Base-by-base conservation (phyloP, 2,329 filamentous ascomycete species). In the Lachnellula occidentalis region DNA sequence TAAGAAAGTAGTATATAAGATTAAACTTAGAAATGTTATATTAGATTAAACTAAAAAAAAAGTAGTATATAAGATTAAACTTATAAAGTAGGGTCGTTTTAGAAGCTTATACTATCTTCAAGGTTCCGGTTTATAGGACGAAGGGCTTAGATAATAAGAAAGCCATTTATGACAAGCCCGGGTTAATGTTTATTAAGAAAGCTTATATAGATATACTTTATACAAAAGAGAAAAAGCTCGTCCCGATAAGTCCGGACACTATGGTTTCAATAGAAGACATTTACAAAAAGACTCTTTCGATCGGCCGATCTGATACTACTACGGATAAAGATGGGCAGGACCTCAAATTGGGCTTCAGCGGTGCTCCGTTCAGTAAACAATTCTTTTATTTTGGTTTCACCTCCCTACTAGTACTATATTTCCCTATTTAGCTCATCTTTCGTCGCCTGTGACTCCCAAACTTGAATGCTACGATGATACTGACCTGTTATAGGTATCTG, bases 321-420 rank as follows among this genome's bases (percentile, higher is more conserved):
- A 57, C 45, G 14, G 57, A 60, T 39, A 55, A 58, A 12, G 34
- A 59, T 8, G 62, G 63, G 2, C 50, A 54, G 3, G 24, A 31
- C 21, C 56, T 67, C 12, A 52, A 61, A 11, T 48, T 67, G 27
- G 60, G 61, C 2, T 65, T 67, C 42, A 55, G 60, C 17, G 61
- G 51, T 4, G 53, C 59, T 42, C 62, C 61, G 3, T 68, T 68
- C 31, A 64, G 22, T 3, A 24, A 24, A 24, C 22, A 24, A 24
- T 24, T 24, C 22, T 24, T 24, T 24, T 24, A 4, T 24, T 24
- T 24, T n/a, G n/a, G 6, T 24, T 6, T 24, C 2, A 24, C 22
- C 22, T 24, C 22, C 22, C 22, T 6, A 24, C 22, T 24, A 3
- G 22, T 3, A 6, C 22, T 24, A 24, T 24, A 24, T 4, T 24